Percentiles rank a stretch among this genome's conserved stretches.
Evolutionary conservation across 768 basidiomycete genomes (phyloP).

Genomic region (Pisolithus microcarpus): DNA sequence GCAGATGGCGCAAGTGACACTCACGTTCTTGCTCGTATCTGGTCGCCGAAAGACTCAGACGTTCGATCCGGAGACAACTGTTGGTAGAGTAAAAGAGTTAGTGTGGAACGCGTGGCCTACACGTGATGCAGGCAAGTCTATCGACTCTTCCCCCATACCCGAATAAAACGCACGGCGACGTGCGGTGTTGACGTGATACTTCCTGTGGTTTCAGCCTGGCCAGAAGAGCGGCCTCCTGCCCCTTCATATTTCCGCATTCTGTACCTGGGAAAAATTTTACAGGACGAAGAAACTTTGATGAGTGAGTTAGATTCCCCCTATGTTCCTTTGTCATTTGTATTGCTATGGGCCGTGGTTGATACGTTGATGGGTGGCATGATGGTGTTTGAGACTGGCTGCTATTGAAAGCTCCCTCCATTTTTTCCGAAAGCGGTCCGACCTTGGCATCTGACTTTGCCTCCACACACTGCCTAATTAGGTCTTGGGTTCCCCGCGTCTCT

Average conservation of each 20-base stretch:
- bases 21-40: slow-evolving; percentile 70
- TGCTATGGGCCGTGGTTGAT: too few species aligned
- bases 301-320: slow-evolving; percentile 43
- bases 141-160: not conserved
- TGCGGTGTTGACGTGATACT: slow-evolving; percentile 6
- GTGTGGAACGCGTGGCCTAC: slow-evolving; percentile 77
- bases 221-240: slow-evolving; percentile 69
- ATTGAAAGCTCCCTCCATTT: slow-evolving; percentile 8
- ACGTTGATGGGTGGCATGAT: not conserved
- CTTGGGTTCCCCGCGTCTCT: slow-evolving; percentile 26
- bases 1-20: slow-evolving; percentile 53
- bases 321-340: not conserved
- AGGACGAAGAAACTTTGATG: slow-evolving; percentile 71
- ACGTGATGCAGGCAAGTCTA: slow-evolving; percentile 40
- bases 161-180: not conserved
- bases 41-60: slow-evolving; percentile 62
- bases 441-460: not conserved
- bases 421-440: slow-evolving; percentile 20
- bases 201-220: slow-evolving; percentile 50
- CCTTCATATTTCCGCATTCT: slow-evolving; percentile 71
- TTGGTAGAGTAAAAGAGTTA: slow-evolving; percentile 76
- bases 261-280: slow-evolving; percentile 73
- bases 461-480: slow-evolving; percentile 7
- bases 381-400: slow-evolving; percentile 2
- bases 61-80: slow-evolving; percentile 68